phyloP scores from a whole-genome alignment of 2,329 filamentous ascomycete genomes.

The Penicillium digitatum region DNA sequence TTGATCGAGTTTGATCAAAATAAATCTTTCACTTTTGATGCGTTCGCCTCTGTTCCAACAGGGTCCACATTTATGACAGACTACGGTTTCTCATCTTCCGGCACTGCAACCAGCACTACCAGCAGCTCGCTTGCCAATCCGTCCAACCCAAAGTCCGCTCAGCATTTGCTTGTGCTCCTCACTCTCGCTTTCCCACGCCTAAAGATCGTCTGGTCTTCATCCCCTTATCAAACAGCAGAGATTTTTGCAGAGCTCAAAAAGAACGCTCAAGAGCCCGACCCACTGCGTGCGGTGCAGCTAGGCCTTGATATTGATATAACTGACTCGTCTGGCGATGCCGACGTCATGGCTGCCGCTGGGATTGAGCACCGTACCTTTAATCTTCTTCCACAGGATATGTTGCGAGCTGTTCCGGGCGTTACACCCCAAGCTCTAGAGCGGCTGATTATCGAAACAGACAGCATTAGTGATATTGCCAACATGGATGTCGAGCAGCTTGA shows the following conservation, averaged over 20 bases:
- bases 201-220: conserved; percentile 88
- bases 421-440: conserved; percentile 72
- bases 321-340: conserved; percentile 36
- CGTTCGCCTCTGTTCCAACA: conserved; percentile 46
- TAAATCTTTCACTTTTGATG: conserved; percentile 92
- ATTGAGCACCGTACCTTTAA: conserved; percentile 67
- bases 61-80: conserved; percentile 45
- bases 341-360: conserved; percentile 55
- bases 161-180: conserved; percentile 85
- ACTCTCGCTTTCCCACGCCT: conserved; percentile 87
- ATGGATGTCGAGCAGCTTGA: conserved; percentile 71
- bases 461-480: conserved; percentile 78
- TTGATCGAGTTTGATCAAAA: conserved; percentile 98
- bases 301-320: conserved; percentile 62
- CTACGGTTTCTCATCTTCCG: conserved; percentile 49
- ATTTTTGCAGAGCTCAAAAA: conserved; percentile 94
- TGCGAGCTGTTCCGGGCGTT: conserved; percentile 78
- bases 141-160: conserved; percentile 67
- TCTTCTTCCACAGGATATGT: conserved; percentile 83
- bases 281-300: conserved; percentile 75
- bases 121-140: conserved; percentile 61
- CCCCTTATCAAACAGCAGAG: conserved; percentile 92
- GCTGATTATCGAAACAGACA: conserved; percentile 69
- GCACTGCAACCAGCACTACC: conserved; percentile 49
- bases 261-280: conserved; percentile 84